Conservation (phyloP, 2,329 filamentous ascomycete species). For the Fusarium mundagurra region DNA sequence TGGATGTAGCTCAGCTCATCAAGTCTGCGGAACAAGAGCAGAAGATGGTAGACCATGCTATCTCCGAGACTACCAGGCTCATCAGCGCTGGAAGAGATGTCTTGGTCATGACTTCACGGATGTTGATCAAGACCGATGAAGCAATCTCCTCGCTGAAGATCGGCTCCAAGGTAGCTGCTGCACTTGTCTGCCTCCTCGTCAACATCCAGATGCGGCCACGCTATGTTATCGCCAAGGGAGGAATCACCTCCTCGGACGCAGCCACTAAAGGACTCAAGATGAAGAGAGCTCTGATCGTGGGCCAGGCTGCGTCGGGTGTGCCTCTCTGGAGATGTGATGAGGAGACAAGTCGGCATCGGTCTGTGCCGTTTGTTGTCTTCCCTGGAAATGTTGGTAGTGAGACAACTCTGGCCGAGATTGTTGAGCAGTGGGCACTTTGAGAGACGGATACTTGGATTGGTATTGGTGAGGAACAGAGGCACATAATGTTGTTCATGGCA, state of each 20-base stretch:
- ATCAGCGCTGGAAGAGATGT: not conserved
- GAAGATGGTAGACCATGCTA: not conserved
- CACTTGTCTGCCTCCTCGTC: not conserved
- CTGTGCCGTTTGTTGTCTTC: conserved; percentile 56
- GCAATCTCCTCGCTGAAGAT: not conserved
- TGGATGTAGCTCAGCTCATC: not conserved
- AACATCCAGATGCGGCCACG: conserved; percentile 34
- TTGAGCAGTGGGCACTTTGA: not conserved
- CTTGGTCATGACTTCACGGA: not conserved
- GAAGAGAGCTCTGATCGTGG: conserved; percentile 61
- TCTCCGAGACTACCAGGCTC: not conserved
- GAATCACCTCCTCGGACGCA: conserved; percentile 67
- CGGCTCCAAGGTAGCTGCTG: not conserved
- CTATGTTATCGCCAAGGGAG: conserved; percentile 68
- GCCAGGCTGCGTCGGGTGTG: conserved; percentile 66
- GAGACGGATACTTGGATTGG: not conserved
- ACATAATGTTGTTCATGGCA: too few species aligned
- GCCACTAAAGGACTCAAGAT: conserved; percentile 65
- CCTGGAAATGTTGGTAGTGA: conserved; percentile 31
- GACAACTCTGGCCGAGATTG: not conserved
- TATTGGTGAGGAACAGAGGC: not conserved
- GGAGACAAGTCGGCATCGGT: conserved; percentile 56
- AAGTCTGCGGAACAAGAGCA: not conserved
- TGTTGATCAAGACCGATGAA: not conserved
- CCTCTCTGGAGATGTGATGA: conserved; percentile 68